Conservation (phyloP, 148 eudicot genomes). For the Tetragonia tetragonoides region DNA sequence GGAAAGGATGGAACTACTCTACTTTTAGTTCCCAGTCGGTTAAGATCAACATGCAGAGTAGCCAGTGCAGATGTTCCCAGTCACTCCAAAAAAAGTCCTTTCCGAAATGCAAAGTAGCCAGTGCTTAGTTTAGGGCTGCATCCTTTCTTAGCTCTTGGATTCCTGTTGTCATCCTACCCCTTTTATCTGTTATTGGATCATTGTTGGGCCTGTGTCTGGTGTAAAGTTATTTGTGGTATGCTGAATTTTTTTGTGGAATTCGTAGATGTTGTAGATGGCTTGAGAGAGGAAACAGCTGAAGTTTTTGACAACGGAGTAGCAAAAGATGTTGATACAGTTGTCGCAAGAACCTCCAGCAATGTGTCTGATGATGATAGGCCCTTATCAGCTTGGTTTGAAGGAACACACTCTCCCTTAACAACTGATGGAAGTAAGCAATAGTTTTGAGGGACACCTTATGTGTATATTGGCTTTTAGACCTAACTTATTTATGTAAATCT, state of each 20-base stretch:
- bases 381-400: conserved; percentile 61
- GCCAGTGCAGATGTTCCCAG: not conserved
- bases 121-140: not conserved
- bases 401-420: conserved; percentile 34
- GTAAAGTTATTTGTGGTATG: not conserved
- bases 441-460: not conserved
- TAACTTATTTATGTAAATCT: conserved; percentile 2
- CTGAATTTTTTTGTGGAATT: not conserved
- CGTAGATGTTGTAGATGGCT: conserved; percentile 37
- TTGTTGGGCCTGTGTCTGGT: conserved; percentile 7
- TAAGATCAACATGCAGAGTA: not conserved
- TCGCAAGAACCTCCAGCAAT: conserved; percentile 26
- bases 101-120: not conserved
- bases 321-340: conserved; percentile 23
- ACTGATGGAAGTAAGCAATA: conserved; percentile 45
- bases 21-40: not conserved
- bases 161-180: not conserved
- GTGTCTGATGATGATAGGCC: conserved; percentile 61
- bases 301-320: conserved; percentile 22
- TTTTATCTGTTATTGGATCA: not conserved
- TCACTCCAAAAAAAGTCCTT: not conserved
- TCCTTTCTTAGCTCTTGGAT: not conserved
- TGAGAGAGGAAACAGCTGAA: conserved; percentile 22
- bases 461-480: not conserved
- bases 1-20: not conserved